A percentile compares a stretch with the other conserved stretches of the same genome.
These are phyloP conservation scores for Tephrocybe sp. DNA, from an alignment of 768 basidiomycete genomes.

Conservation along the genomic window DNA sequence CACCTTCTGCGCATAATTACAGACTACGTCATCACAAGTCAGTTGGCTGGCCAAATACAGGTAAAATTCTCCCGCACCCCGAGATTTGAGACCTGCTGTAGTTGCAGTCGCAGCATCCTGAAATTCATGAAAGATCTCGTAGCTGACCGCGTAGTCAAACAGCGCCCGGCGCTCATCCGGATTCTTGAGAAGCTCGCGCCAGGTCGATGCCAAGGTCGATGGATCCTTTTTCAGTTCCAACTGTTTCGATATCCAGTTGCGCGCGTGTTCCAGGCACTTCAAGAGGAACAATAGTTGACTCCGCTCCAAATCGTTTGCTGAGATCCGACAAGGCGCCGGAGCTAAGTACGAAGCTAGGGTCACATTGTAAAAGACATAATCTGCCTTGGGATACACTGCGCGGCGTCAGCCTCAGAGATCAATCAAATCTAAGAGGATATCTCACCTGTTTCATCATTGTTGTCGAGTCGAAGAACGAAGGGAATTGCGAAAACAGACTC, in stretches of 20 bases:
- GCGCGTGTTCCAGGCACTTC: neutral
- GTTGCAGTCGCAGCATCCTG: neutral
- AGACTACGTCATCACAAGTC: too few species aligned
- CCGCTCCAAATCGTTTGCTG: too few species aligned
- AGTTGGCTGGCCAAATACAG: too few species aligned
- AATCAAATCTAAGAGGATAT: neutral
- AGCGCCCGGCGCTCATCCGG: neutral
- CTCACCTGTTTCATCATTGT: neutral
- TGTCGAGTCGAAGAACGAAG: neutral
- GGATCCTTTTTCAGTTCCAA: neutral
- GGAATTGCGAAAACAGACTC: slow-evolving; percentile 3
- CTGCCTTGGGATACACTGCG: neutral
- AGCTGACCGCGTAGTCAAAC: neutral
- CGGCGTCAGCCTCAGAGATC: neutral
- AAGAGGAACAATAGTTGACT: too few species aligned
- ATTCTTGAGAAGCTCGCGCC: neutral
- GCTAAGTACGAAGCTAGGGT: too few species aligned
- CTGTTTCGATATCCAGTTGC: neutral
- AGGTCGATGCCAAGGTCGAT: neutral
- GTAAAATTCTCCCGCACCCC: too few species aligned
- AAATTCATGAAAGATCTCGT: neutral
- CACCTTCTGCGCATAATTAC: too few species aligned
- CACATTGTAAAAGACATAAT: too few species aligned
- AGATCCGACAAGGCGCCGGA: too few species aligned
- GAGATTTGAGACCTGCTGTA: too few species aligned